Conservation (phyloP, 2,329 filamentous ascomycete genomes). For the Microdochium bolleyi region DNA sequence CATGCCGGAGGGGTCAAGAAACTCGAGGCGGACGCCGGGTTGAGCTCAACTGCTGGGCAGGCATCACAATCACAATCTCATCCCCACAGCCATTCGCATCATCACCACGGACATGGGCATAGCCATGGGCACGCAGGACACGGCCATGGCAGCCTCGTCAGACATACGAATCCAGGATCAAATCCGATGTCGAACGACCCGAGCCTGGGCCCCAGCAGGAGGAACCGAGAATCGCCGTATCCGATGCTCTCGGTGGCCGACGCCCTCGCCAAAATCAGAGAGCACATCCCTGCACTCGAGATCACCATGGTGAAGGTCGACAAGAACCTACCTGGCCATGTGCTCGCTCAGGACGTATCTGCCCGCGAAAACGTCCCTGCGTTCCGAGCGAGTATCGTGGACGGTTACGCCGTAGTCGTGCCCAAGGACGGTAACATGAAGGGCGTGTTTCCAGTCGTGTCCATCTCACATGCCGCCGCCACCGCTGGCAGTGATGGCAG, state of each 20-base stretch:
- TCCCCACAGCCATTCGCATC: slow-evolving; percentile 33
- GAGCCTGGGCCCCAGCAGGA: slow-evolving; percentile 52
- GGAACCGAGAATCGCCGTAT: slow-evolving; percentile 82
- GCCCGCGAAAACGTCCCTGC: slow-evolving; percentile 82
- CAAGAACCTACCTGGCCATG: slow-evolving; percentile 59
- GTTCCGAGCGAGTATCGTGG: slow-evolving; percentile 91
- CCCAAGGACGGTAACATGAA: slow-evolving; percentile 56
- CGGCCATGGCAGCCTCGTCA: slow-evolving; percentile 56
- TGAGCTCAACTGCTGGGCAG: slow-evolving; percentile 26
- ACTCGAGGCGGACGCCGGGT: slow-evolving; percentile 74
- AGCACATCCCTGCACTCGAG: slow-evolving; percentile 60
- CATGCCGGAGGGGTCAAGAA: slow-evolving; percentile 78
- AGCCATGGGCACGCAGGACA: slow-evolving; percentile 47
- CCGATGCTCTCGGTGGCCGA: slow-evolving; percentile 84
- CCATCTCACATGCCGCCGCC: slow-evolving; percentile 78
- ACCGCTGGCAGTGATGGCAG: slow-evolving; percentile 43
- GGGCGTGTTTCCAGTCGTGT: slow-evolving; percentile 78
- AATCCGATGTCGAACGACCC: slow-evolving; percentile 53
- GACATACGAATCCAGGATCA: slow-evolving; percentile 62
- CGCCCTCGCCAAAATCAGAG: slow-evolving; percentile 64
- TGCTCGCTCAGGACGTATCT: slow-evolving; percentile 75
- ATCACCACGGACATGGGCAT: slow-evolving; percentile 46
- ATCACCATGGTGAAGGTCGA: slow-evolving; percentile 53
- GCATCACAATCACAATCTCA: slow-evolving; percentile 16
- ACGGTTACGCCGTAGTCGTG: slow-evolving; percentile 83